phyloP scores from a whole-genome alignment of 306 rosid genomes.

The Rosa lucieae region DNA sequence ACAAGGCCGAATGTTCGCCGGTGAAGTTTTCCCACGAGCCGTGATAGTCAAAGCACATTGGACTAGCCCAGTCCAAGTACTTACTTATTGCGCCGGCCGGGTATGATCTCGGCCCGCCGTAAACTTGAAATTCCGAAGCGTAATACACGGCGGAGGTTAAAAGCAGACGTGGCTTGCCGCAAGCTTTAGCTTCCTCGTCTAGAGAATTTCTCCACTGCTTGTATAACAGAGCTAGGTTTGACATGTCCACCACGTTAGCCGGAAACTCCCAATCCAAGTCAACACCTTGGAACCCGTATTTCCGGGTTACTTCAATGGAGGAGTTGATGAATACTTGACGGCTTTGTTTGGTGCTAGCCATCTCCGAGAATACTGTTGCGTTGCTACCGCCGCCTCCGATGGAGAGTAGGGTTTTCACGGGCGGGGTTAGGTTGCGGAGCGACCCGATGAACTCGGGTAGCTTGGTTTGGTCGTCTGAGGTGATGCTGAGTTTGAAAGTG shows the following conservation, averaged over 20 bases:
- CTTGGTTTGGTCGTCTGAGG: conserved; percentile 29
- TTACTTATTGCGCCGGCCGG: conserved; percentile 43
- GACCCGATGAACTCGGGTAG: conserved; percentile 43
- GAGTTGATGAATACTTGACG: conserved; percentile 61
- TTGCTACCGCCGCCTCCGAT: conserved; percentile 70
- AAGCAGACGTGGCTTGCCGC: conserved; percentile 40
- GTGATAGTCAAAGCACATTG: conserved; percentile 78
- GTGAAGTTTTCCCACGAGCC: conserved; percentile 64
- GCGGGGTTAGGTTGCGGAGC: conserved; percentile 37
- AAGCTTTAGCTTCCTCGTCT: conserved; percentile 22
- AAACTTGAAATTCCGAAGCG: conserved; percentile 32
- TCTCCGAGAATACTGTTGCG: conserved; percentile 45
- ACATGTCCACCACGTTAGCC: conserved; percentile 41
- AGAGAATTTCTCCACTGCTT: conserved; percentile 57
- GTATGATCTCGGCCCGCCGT: conserved; percentile 43
- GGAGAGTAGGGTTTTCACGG: conserved; percentile 57
- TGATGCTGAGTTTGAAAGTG: conserved; percentile 40
- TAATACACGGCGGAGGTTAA: conserved; percentile 65
- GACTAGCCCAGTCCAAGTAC: conserved; percentile 65
- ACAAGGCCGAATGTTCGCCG: conserved; percentile 49
- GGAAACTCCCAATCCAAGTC: conserved; percentile 96
- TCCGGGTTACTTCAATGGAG: conserved; percentile 53
- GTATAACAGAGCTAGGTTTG: conserved; percentile 51
- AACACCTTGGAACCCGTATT: conserved; percentile 63
- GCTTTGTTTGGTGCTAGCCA: conserved; percentile 32